Evolutionary conservation across 2,329 filamentous ascomycete genomes (phyloP).

Genomic region (Microdochium trichocladiopsis): DNA sequence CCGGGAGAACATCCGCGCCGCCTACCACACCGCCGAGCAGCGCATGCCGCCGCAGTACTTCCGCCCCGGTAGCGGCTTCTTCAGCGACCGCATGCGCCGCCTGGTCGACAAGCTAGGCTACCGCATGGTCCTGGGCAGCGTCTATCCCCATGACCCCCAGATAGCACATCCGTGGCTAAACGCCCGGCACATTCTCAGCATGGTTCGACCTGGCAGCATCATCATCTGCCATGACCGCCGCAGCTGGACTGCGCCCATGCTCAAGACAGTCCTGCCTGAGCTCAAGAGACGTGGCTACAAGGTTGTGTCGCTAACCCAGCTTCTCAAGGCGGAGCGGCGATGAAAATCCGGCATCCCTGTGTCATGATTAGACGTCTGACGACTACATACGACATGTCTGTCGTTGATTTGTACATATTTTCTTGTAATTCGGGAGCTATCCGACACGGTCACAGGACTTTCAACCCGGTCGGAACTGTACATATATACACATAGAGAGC

Average conservation of each 20-base stretch:
- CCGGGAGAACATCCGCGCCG: conserved; percentile 27
- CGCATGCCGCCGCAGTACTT: conserved; percentile 55
- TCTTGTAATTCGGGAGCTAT: no score
- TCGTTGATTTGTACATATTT: background rate
- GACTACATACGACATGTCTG: background rate
- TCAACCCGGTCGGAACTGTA: no score
- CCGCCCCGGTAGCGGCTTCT: conserved; percentile 79
- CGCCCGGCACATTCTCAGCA: conserved; percentile 71
- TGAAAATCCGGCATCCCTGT: background rate
- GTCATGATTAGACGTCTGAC: background rate
- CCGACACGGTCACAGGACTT: no score
- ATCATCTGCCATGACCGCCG: conserved; percentile 83
- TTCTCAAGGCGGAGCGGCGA: conserved; percentile 36
- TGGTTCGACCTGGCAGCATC: conserved; percentile 68
- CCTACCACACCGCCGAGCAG: conserved; percentile 23
- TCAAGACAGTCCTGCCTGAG: conserved; percentile 65
- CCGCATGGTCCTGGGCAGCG: conserved; percentile 68
- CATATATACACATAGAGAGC: background rate
- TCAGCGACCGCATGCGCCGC: conserved; percentile 62
- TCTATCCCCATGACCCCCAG: conserved; percentile 91
- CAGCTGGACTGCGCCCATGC: conserved; percentile 76
- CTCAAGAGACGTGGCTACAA: conserved; percentile 62
- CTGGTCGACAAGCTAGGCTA: conserved; percentile 57
- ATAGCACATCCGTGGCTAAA: conserved; percentile 64
- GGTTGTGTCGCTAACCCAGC: conserved; percentile 63